Base-by-base conservation (phyloP, 805 yeast genomes). In the Wickerhamomyces subpelliculosus region DNA sequence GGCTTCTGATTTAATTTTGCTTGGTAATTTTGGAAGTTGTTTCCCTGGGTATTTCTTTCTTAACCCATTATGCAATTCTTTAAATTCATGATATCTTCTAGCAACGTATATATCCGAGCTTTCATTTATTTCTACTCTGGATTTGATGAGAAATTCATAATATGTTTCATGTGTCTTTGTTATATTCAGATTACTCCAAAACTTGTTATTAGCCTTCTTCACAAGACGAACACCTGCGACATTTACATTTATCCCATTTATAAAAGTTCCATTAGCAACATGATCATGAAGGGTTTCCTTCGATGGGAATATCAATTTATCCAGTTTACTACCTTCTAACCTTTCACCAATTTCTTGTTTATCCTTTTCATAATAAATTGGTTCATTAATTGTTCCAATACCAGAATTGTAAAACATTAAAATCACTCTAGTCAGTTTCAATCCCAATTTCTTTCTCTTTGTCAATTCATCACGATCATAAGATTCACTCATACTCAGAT, bases 401-500 rank as follows among this genome's bases (percentile, higher is more conserved):
- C 88, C 83, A 0, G 95, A 80, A 48, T 84, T 85, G 61, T 77
- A 84, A 45, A 86, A 67, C 52, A 87, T 64, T 21, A 84, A 59
- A 16, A 88, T 57, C 35, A 84, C 64, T 29, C 80, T 72, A 33
- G 76, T 67, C n/a, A 86, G 40, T 48, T 82, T 83, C 41, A 64
- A 60, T 18, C 78, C 78, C 34, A 80, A 60, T 45, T 83, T 74
- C 49, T 74, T 72, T 23, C 87, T 67, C 51, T 93, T 81, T 3
- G 87, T 75, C n/a, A 75, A 64, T 43, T 83, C 86, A 13, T 78
- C 81, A 24, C 96, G 66, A 48, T 86, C 96, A 30, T 75, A 74
- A 20, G 89, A 73, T 40, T 78, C 73, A 44, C 88, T 78, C 35
- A 90, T 75, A 31, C 77, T 75, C 55, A 85, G 77, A 17, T 70